phyloP scores from a whole-genome alignment of 2,329 filamentous ascomycete genomes.

The Fusarium duplospermum region DNA sequence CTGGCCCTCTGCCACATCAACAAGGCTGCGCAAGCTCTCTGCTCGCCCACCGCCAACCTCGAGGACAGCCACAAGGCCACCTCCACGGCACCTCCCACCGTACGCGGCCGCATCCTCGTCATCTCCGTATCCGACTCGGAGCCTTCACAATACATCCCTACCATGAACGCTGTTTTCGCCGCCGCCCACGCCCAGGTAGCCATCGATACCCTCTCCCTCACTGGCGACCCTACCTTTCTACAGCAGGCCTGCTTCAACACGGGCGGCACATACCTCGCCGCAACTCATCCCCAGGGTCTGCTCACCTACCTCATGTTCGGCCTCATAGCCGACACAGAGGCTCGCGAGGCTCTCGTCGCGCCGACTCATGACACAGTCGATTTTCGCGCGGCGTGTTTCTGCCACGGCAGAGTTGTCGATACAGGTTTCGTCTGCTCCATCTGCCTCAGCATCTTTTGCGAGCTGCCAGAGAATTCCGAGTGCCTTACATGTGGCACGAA shows the following conservation, averaged over 20 bases:
- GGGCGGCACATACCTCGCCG: slow-evolving; percentile 66
- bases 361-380: slow-evolving; percentile 90
- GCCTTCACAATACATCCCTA: slow-evolving; percentile 93
- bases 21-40: slow-evolving; percentile 76
- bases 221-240: slow-evolving; percentile 88
- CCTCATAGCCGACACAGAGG: slow-evolving; percentile 76
- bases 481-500: slow-evolving; percentile 88
- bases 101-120: slow-evolving; percentile 79
- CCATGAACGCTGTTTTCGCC: slow-evolving; percentile 98
- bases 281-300: slow-evolving; percentile 73
- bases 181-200: slow-evolving; percentile 89
- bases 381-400: slow-evolving; percentile 98
- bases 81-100: slow-evolving; percentile 45
- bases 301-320: slow-evolving; percentile 96
- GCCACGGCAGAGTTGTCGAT: slow-evolving; percentile 90
- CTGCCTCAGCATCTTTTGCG: slow-evolving; percentile 93
- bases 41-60: slow-evolving; percentile 63
- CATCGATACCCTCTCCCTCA: slow-evolving; percentile 90
- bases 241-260: slow-evolving; percentile 84
- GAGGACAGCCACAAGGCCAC: slow-evolving; percentile 51
- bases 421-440: slow-evolving; percentile 96
- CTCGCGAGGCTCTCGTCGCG: slow-evolving; percentile 73
- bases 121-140: slow-evolving; percentile 88
- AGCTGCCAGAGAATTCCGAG: slow-evolving; percentile 68
- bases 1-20: slow-evolving; percentile 92